phyloP scores from a whole-genome alignment of 2,329 filamentous ascomycete genomes.

The Colletotrichum sublineola region DNA sequence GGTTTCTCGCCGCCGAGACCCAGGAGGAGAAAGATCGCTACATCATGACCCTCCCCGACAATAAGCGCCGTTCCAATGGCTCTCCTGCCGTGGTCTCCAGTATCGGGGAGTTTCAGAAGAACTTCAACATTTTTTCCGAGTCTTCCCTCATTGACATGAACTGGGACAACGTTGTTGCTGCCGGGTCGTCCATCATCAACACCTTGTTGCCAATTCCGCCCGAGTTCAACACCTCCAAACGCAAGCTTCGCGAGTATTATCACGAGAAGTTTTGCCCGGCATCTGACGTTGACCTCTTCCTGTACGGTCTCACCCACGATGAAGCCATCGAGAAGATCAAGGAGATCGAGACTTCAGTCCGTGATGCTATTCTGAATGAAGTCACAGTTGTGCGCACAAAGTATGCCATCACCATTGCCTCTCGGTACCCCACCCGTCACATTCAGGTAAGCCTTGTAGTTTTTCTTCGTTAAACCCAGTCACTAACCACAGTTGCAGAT shows the following conservation, averaged over 20 bases:
- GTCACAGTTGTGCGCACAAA: slow-evolving; percentile 88
- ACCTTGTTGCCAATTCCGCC: slow-evolving; percentile 79
- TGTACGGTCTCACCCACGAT: slow-evolving; percentile 83
- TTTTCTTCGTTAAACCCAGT: no score
- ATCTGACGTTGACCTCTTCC: slow-evolving; percentile 88
- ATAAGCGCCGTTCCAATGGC: slow-evolving; percentile 72
- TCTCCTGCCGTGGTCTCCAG: slow-evolving; percentile 76
- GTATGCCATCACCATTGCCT: slow-evolving; percentile 87
- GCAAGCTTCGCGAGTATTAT: slow-evolving; percentile 78
- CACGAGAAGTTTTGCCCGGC: slow-evolving; percentile 85
- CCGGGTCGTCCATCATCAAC: slow-evolving; percentile 85
- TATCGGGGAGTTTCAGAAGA: slow-evolving; percentile 79
- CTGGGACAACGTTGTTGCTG: slow-evolving; percentile 86
- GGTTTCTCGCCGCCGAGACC: slow-evolving; percentile 69
- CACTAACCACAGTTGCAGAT: slow-evolving; percentile 64
- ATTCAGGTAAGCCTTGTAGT: slow-evolving; percentile 65
- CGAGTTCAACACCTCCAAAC: slow-evolving; percentile 72
- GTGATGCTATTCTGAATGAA: slow-evolving; percentile 84
- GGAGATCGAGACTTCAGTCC: slow-evolving; percentile 81
- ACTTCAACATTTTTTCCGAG: slow-evolving; percentile 87
- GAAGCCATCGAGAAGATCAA: slow-evolving; percentile 87
- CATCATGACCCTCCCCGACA: slow-evolving; percentile 75
- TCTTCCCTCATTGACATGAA: slow-evolving; percentile 80
- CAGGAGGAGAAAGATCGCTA: slow-evolving; percentile 73
- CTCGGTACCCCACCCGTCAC: slow-evolving; percentile 86